These are phyloP conservation scores for baker's yeast (Saccharomyces cerevisiae) DNA, from an alignment of 805 yeast species.

Conservation along the genomic window DNA sequence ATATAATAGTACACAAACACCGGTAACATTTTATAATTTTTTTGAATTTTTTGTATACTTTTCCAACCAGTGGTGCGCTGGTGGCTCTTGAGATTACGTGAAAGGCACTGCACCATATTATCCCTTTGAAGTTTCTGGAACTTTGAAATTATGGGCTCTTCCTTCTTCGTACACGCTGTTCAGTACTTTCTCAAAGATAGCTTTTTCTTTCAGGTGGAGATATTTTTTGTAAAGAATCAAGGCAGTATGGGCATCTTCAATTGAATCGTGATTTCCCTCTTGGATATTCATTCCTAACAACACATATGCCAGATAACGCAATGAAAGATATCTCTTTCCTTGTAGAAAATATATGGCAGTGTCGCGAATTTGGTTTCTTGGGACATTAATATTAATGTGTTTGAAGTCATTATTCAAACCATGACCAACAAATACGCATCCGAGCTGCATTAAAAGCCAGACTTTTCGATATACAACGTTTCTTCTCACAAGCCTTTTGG, in stretches of 20 bases:
- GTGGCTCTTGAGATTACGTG: neutral
- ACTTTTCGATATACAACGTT: conserved; percentile 80
- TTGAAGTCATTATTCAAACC: conserved; percentile 87
- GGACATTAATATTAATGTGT: conserved; percentile 86
- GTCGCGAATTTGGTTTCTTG: conserved; percentile 77
- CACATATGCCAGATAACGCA: conserved; percentile 79
- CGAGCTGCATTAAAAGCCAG: conserved; percentile 83
- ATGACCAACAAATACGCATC: conserved; percentile 92
- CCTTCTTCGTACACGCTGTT: conserved; percentile 68
- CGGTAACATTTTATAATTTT: neutral
- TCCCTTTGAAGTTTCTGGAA: conserved; percentile 11
- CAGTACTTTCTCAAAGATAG: conserved; percentile 53
- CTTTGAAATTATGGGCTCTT: conserved; percentile 27
- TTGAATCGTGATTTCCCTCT: conserved; percentile 90
- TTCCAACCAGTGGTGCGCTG: neutral
- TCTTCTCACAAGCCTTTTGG: conserved; percentile 62
- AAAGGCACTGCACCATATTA: neutral
- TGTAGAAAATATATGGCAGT: conserved; percentile 75
- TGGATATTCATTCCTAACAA: conserved; percentile 72
- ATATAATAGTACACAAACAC: neutral
- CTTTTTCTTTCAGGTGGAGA: conserved; percentile 48
- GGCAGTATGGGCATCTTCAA: conserved; percentile 91
- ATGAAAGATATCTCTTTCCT: conserved; percentile 69
- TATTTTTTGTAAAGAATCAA: conserved; percentile 67
- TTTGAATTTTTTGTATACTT: neutral